Conservation (phyloP, 73 alveolate genomes). For the Paramecium sexaurelia region DNA sequence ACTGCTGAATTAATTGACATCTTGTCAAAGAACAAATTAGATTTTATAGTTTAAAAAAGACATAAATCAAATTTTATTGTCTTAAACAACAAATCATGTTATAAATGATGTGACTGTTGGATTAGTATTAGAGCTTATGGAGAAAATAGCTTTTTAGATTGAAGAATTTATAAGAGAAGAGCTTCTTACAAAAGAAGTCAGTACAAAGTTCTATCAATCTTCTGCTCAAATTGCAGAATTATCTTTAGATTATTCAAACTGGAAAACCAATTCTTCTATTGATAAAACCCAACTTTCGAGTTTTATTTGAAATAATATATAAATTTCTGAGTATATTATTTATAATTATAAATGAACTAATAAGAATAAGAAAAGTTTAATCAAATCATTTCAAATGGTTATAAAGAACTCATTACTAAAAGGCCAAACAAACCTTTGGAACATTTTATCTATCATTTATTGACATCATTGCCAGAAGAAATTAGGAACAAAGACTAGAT, state of each 20-base stretch:
- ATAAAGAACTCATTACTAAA: slow-evolving; percentile 51
- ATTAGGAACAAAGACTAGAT: slow-evolving; percentile 36
- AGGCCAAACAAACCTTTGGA: slow-evolving; percentile 65
- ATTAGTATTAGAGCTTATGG: background rate
- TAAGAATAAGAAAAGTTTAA: slow-evolving; percentile 58
- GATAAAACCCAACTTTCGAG: background rate
- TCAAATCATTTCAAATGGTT: slow-evolving; percentile 60
- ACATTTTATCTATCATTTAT: slow-evolving; percentile 60
- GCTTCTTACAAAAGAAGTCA: background rate
- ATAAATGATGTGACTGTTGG: background rate
- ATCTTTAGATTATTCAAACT: background rate
- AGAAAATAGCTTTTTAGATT: background rate
- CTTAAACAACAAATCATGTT: background rate
- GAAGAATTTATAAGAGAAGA: background rate
- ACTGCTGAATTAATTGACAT: background rate
- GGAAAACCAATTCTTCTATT: background rate
- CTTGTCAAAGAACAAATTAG: background rate
- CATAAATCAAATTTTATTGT: background rate
- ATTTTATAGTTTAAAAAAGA: background rate
- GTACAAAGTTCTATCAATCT: background rate
- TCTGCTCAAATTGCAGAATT: background rate
- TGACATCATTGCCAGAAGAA: slow-evolving; percentile 45
- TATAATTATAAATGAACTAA: slow-evolving; percentile 23
- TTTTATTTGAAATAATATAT: background rate
- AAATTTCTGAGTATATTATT: background rate